Base-by-base conservation (phyloP, 441 rosid genomes). In the Biscutella laevigata region DNA sequence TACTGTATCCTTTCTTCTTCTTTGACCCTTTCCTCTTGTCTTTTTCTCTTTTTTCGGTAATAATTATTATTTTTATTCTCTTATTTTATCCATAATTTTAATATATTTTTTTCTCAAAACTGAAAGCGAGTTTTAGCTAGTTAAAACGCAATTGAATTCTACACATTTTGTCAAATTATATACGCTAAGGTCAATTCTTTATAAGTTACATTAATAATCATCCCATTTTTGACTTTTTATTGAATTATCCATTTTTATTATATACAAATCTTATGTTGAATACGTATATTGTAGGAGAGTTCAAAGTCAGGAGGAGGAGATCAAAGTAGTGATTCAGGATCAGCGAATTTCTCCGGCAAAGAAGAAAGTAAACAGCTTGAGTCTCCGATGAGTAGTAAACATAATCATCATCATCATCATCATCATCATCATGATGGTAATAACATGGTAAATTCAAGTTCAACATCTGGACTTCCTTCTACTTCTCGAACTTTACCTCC, bases 271-370 rank as follows among this genome's bases (percentile, higher is more conserved):
- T 38, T 30, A 45, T 66, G 44, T 19, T 62, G 54, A 52, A 61
- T 52, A 37, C 52, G 60, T n/a, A n/a, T 58, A 29, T 57, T 21
- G 48, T 77, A 92, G 96, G 95, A 83, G 74, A 92, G 86, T 73
- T 76, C 99, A 14, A 88, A 66, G 74, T 82, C 96, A 33, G 89
- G 81, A 53, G 95, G 75, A 4, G 95, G n/a, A n/a, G n/a, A n/a
- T n/a, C n/a, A 82, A 61, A 88, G 88, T 73, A 71, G 80, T 11
- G 96, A 88, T 53, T 86, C 98, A 57, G 98, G 95, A 48, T 92
- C 99, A 56, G 96, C 79, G 14, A 79, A 76, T 36, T 67, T 82
- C 25, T 77, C 98, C 69, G 76, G 89, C 71, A 79, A 80, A 70
- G 79, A 74, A 52, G 95, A 84, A 41, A 74, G 77, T 17, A 84